Percentiles rank a stretch among this genome's conserved stretches.
These are phyloP conservation scores for Ascoidea rubescens DNA, from an alignment of 805 yeast species.

Conservation along the genomic window DNA sequence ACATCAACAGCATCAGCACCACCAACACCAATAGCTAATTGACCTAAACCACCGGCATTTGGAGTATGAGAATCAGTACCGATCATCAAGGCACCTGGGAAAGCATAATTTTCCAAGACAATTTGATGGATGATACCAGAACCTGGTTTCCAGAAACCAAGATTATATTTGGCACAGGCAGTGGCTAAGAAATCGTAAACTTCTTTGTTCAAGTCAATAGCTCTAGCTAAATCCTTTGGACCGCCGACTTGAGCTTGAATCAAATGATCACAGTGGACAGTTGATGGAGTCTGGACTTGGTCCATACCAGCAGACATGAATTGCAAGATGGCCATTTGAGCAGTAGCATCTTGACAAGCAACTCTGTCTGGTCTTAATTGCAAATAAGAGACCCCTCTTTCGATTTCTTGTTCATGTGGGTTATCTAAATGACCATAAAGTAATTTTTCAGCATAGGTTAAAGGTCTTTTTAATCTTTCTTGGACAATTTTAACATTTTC, in stretches of 20 bases:
- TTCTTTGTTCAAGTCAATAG: constrained; percentile 83
- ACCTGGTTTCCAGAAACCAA: constrained; percentile 98
- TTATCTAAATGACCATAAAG: constrained; percentile 83
- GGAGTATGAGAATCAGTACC: constrained; percentile 99
- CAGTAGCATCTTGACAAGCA: constrained; percentile 98
- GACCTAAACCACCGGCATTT: constrained; percentile 97
- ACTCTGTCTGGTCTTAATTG: constrained; percentile 96
- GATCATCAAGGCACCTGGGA: constrained; percentile 92
- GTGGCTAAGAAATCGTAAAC: constrained; percentile 84
- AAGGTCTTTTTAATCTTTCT: constrained; percentile 71
- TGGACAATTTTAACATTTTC: constrained; percentile 81
- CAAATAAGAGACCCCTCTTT: constrained; percentile 82
- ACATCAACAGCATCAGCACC: constrained; percentile 99
- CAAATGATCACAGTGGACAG: constrained; percentile 96
- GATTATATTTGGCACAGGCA: constrained; percentile 89
- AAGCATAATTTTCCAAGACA: constrained; percentile 89
- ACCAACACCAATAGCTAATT: constrained; percentile 97
- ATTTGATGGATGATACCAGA: constrained; percentile 98
- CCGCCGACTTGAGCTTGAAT: constrained; percentile 95
- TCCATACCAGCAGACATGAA: constrained; percentile 93
- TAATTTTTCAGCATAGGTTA: constrained; percentile 90
- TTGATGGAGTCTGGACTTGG: constrained; percentile 84
- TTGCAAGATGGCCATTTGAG: constrained; percentile 95
- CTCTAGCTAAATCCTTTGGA: constrained; percentile 68
- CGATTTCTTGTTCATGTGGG: constrained; percentile 59